Percentiles rank a stretch among this genome's conserved stretches.
phyloP scores from a whole-genome alignment of 495 filamentous ascomycete genomes.

The Penicillium turbatum region DNA sequence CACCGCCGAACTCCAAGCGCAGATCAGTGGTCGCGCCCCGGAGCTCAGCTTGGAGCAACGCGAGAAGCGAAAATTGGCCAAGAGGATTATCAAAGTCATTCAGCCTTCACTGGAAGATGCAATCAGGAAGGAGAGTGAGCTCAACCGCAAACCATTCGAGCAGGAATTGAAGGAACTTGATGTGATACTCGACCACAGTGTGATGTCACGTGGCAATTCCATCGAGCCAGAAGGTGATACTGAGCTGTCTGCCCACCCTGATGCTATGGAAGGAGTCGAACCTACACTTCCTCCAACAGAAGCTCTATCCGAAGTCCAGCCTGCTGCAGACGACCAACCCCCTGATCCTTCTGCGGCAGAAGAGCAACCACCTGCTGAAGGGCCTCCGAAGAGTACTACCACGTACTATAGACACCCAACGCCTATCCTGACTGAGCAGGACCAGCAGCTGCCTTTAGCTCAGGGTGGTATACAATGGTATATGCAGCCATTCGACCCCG shows the following conservation, averaged over 20 bases:
- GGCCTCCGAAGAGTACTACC: conserved; percentile 9
- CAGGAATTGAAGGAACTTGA: conserved; percentile 69
- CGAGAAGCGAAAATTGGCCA: conserved; percentile 66
- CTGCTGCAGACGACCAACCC: conserved; percentile 1
- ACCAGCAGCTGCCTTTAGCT: conserved; percentile 53
- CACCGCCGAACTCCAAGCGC: conserved; percentile 48
- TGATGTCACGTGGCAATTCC: conserved; percentile 45
- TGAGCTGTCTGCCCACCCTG: conserved; percentile 12
- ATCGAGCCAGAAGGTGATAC: conserved; percentile 26
- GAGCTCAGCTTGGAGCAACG: conserved; percentile 61
- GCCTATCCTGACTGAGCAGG: conserved; percentile 32
- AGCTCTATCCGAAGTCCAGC: conserved; percentile 1
- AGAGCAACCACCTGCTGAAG: conserved; percentile 13
- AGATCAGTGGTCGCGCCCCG: conserved; percentile 49
- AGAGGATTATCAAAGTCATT: conserved; percentile 76
- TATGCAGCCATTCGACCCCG: conserved; percentile 71
- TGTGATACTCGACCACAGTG: conserved; percentile 58
- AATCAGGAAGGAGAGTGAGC: conserved; percentile 71
- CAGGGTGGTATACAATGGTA: conserved; percentile 86
- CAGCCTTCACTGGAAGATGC: conserved; percentile 74
- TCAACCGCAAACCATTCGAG: conserved; percentile 65
- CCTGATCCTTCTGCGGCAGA: conserved; percentile 9
- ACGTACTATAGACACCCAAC: conserved; percentile 24
- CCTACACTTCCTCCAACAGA: neutral
- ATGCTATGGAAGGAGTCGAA: conserved; percentile 24